Evolutionary conservation across 164 flowering plant species (phyloP), one percentile per base, ranked within the genome.

Genomic region (Akebia trifoliata): DNA sequence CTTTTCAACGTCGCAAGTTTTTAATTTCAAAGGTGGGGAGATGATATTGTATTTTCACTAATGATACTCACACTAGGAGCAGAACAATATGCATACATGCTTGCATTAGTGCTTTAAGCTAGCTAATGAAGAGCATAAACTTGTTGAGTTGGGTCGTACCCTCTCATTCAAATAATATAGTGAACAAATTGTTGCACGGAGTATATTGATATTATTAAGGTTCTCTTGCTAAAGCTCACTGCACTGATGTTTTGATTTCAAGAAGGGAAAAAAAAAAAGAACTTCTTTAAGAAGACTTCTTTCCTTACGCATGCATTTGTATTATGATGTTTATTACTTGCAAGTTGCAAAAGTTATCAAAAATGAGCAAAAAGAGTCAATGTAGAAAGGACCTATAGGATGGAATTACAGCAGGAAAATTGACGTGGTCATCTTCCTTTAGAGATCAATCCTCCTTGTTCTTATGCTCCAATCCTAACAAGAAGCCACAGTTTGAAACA

Each of bases 1-100:
- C 93, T 6, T 94, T 83, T 69, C 99, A 90, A 56, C 77, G 72
- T 71, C 81, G 78, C 70, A 90, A 81, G 65, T 73, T 68, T 57
- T 69, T 68, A 63, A 56, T 20, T 69, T 74, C 74, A 32, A 73
- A 81, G 96, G 97, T 94, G 65, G 82, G 84, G 43, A 39, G 18
- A 5, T 45, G 4, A 44, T 47, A 25, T 45, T 47, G 11, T 34
- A 18, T 61, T 30, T 26, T 8, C 20, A 18, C 14, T 5, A 36
- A 31, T 43, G 7, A 0, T 38, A 32, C 20, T 20, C 17, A n/a
- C 29, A 8, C 20, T 26, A 4, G 39, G 9, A 25, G 9, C 45
- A 22, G 12, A 26, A 15, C 9, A 24, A 30, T 54, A 6, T 4
- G 11, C 2, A 30, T 31, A 31, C 8, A 52, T 25, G 54, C 53